Percentiles rank a stretch among this genome's conserved stretches.
Evolutionary conservation across 2,329 filamentous ascomycete genomes (phyloP).

Genomic region (Pseudogymnoascus sp.): DNA sequence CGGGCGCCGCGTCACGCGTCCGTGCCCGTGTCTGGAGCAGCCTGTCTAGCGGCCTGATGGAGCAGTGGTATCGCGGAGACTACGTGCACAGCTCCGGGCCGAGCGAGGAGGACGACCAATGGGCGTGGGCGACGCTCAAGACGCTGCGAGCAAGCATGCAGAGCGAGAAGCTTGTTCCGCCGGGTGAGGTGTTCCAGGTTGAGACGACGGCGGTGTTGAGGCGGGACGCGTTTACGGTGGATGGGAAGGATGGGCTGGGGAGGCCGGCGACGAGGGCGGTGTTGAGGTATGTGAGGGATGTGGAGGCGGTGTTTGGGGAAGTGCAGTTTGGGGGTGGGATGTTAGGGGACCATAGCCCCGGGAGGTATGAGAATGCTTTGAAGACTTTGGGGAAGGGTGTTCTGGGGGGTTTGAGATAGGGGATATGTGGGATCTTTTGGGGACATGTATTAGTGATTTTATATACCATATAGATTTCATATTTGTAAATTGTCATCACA

Average conservation of each 20-base stretch:
- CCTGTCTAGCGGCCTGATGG: constrained; percentile 52
- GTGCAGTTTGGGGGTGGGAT: constrained; percentile 65
- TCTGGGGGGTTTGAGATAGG: constrained; percentile 15
- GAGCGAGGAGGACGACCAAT: constrained; percentile 53
- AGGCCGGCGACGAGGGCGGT: constrained; percentile 61
- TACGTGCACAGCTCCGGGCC: constrained; percentile 25
- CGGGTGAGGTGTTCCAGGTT: constrained; percentile 68
- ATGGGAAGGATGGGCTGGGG: constrained; percentile 39
- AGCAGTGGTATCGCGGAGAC: constrained; percentile 51
- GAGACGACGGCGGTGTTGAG: constrained; percentile 62
- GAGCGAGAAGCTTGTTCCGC: constrained; percentile 62
- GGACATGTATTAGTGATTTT: not conserved
- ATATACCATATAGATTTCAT: constrained; percentile 1
- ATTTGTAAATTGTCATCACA: not conserved
- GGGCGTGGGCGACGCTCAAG: constrained; percentile 62
- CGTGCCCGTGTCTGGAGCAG: constrained; percentile 58
- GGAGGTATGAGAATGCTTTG: constrained; percentile 63
- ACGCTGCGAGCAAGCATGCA: constrained; percentile 60
- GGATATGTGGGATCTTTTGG: not conserved
- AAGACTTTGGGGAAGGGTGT: constrained; percentile 47
- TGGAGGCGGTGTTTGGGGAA: constrained; percentile 63
- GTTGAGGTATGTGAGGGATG: constrained; percentile 63
- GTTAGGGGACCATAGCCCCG: constrained; percentile 70
- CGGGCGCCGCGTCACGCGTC: constrained; percentile 59
- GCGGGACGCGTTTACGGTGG: constrained; percentile 52